Evolutionary conservation across 2,329 filamentous ascomycete species (phyloP), one percentile per base, ranked within the genome.

Genomic region (Paecilomyces niveus): DNA sequence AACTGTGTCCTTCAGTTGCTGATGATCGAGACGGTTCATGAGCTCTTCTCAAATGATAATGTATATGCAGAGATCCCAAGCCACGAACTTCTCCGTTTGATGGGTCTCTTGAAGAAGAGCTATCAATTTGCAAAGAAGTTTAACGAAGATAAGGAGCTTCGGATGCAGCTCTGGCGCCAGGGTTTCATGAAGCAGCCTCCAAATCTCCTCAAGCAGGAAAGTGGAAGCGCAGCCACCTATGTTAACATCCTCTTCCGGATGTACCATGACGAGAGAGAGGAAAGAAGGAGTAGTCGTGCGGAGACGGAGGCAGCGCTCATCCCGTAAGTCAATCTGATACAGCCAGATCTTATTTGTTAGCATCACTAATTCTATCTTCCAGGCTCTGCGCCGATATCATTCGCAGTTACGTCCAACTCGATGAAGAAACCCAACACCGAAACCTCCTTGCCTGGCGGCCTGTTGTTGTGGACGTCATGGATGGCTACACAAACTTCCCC

Each of bases 181-280:
- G 94, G 95, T 0, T 99, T 99, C 81, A 99, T 99, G 94, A 96
- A 96, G 77, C 94, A 99, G 72, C 93, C 94, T 15, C 94, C 94
- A 2, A 99, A 99, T 68, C 81, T 99, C 11, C 83, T 99, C 31
- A 99, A 99, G 78, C 94, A 99, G 73, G 94, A 99, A 77, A 90
- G 86, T 61, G 93, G 94, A 49, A 90, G 89, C 57, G 94, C 94
- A 0, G 90, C 90, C 2, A 97, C 95, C 1, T 99, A 99, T 72
- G 91, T 99, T 35, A 89, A 89, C 61, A 99, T 99, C 64, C 79
- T 99, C 29, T 91, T 99, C 76, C 84, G 94, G 54, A 99, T 99
- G 94, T 99, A 96, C 75, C 89, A 90, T 54, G 94, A 99, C 69
- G 88, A 89, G 61, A 85, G 88, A 39, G 87, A 89, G 7, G 92